phyloP scores from a whole-genome alignment of 1,139 yeast genomes.

The Kodamaea anthophila region DNA sequence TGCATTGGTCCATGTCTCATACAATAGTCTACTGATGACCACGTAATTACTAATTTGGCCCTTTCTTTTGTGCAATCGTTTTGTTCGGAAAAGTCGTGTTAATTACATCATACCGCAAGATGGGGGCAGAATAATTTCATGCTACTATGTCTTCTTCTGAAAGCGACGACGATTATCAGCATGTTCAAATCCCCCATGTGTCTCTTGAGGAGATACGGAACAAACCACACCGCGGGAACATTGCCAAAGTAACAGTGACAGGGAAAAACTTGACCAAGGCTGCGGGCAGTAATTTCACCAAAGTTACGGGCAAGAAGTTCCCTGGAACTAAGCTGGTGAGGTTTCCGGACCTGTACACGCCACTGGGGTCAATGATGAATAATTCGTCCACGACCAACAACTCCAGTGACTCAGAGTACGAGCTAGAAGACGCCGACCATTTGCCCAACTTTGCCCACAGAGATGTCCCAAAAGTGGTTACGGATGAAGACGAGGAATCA shows the following conservation, averaged over 20 bases:
- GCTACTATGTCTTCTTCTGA: conserved; percentile 15
- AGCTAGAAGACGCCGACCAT: conserved; percentile 2
- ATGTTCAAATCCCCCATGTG: conserved; percentile 25
- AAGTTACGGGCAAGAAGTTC: conserved; percentile 19
- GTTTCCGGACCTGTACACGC: conserved; percentile 25
- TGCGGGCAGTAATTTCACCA: conserved; percentile 13
- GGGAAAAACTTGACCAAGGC: conserved; percentile 26
- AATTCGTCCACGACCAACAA: conserved; percentile 21
- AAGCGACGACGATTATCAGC: conserved; percentile 16
- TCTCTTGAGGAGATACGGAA: conserved; percentile 18
- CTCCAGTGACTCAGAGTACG: conserved; percentile 14
- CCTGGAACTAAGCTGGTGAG: conserved; percentile 19
- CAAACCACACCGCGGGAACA: conserved; percentile 19
- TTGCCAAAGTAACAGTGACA: conserved; percentile 11
- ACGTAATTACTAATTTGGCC: no score
- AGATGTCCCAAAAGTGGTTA: conserved; percentile 8
- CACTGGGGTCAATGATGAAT: conserved; percentile 22
- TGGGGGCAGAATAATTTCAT: neutral
- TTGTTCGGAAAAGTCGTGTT: no score
- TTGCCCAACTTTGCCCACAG: conserved; percentile 6
- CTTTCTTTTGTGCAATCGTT: no score
- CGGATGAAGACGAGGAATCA: conserved; percentile 6
- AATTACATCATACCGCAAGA: no score
- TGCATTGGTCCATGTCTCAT: no score
- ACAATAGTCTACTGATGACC: no score